A percentile compares a stretch with the other conserved stretches of the same genome.
These are phyloP conservation scores for Macrolepiota dolichaula DNA, from an alignment of 768 basidiomycete species.

Conservation along the genomic window DNA sequence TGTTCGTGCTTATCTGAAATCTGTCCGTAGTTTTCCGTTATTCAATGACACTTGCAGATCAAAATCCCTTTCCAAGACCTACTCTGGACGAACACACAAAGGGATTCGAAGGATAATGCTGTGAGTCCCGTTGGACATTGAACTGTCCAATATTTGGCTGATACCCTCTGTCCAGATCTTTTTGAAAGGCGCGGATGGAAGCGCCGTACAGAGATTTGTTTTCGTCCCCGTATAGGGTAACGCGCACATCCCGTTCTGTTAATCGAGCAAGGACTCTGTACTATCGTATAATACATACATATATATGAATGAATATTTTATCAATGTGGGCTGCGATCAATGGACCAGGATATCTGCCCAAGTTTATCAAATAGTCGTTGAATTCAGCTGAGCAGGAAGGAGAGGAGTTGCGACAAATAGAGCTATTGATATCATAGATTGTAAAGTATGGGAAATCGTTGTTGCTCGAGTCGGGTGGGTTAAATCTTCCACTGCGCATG, in stretches of 20 bases:
- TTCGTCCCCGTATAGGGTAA: background rate
- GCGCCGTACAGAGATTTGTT: background rate
- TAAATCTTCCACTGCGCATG: too few relatives aligned
- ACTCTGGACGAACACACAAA: constrained; percentile 7
- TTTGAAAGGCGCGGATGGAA: background rate
- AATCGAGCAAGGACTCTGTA: background rate
- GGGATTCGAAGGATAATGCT: background rate
- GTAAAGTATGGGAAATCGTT: too few relatives aligned
- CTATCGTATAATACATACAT: background rate
- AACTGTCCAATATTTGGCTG: background rate
- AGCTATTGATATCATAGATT: too few relatives aligned
- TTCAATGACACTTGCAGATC: background rate
- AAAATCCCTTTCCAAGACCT: constrained; percentile 6
- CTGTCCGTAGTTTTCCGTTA: background rate
- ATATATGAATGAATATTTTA: too few relatives aligned
- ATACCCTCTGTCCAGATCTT: background rate
- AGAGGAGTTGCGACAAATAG: too few relatives aligned
- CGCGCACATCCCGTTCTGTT: background rate
- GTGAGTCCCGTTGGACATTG: background rate
- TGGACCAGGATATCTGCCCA: too few relatives aligned
- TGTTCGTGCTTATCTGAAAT: background rate
- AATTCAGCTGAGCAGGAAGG: too few relatives aligned
- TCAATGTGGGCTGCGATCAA: too few relatives aligned
- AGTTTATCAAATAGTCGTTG: too few relatives aligned
- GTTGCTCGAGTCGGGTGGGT: too few relatives aligned